Percentiles rank a stretch among this genome's conserved stretches.
Conservation (phyloP, 768 basidiomycete genomes). For the Lentinula raphanica region DNA sequence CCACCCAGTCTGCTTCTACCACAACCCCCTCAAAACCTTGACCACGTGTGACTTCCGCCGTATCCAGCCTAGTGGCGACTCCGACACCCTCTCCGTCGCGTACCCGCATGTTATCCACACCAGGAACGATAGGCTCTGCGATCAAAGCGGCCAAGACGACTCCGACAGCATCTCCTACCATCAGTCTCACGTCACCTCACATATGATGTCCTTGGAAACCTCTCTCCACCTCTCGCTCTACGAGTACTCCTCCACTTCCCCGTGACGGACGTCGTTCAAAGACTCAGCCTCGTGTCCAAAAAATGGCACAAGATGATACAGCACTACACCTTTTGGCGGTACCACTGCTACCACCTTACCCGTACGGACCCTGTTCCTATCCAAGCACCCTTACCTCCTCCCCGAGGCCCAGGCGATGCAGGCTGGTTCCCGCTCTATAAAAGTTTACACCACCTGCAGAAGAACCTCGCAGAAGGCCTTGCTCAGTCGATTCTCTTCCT, state of each 20-base stretch:
- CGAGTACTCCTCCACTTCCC: conserved; percentile 55
- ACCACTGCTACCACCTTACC: conserved; percentile 70
- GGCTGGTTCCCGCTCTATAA: conserved; percentile 61
- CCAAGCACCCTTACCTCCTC: neutral
- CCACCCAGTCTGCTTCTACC: neutral
- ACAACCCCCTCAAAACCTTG: neutral
- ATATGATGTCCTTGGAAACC: conserved; percentile 73
- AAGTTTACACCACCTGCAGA: conserved; percentile 78
- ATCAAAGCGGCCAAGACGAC: neutral
- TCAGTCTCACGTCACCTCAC: conserved; percentile 27
- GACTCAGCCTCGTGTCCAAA: conserved; percentile 32
- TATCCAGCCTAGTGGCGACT: neutral
- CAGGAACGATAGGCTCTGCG: neutral
- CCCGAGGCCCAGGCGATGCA: neutral
- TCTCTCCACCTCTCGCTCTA: conserved; percentile 62
- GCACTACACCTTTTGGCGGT: conserved; percentile 71
- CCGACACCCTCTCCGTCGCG: neutral
- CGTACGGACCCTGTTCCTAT: conserved; percentile 65
- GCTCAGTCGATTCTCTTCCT: conserved; percentile 78
- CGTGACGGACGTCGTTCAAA: conserved; percentile 45
- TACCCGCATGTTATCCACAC: neutral
- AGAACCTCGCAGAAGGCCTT: conserved; percentile 71
- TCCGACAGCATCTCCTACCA: neutral
- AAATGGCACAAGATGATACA: conserved; percentile 42
- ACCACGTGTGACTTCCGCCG: neutral